phyloP scores from a whole-genome alignment of 768 basidiomycete genomes.

The Inosperma sp. region DNA sequence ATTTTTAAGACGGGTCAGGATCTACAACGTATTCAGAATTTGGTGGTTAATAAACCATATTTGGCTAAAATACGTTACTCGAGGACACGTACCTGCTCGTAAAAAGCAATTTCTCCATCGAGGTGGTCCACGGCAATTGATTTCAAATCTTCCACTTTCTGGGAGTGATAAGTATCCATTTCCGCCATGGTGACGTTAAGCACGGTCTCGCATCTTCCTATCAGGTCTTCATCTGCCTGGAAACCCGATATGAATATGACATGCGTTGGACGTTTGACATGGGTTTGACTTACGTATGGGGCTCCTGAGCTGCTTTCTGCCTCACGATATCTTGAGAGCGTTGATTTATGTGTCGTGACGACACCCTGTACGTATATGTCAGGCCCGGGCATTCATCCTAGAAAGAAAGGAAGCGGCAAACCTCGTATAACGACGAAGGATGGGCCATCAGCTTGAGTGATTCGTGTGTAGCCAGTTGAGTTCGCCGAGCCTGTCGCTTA shows the following conservation, averaged over 20 bases:
- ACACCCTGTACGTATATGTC: slow-evolving; percentile 49
- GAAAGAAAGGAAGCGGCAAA: slow-evolving; percentile 23
- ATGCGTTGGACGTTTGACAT: slow-evolving; percentile 6
- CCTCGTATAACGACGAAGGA: slow-evolving; percentile 67
- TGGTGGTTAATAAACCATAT: no score
- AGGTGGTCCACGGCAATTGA: slow-evolving; percentile 60
- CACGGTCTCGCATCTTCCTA: slow-evolving; percentile 79
- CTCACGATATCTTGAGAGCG: slow-evolving; percentile 61
- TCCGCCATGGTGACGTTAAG: slow-evolving; percentile 87
- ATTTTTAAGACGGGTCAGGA: slow-evolving; percentile 52
- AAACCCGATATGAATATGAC: background rate
- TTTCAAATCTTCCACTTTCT: slow-evolving; percentile 68
- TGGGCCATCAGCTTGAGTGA: slow-evolving; percentile 71
- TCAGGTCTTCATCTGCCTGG: slow-evolving; percentile 60
- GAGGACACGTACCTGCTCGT: slow-evolving; percentile 54
- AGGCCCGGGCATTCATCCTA: background rate
- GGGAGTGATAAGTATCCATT: slow-evolving; percentile 73
- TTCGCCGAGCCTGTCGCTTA: slow-evolving; percentile 56
- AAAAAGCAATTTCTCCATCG: slow-evolving; percentile 71
- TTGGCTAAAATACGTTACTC: no score
- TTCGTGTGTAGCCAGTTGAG: slow-evolving; percentile 72
- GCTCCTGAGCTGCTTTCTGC: slow-evolving; percentile 39
- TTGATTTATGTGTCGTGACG: slow-evolving; percentile 70
- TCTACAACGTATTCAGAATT: slow-evolving; percentile 34
- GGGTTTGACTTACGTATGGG: slow-evolving; percentile 8